phyloP scores from a whole-genome alignment of 2,329 filamentous ascomycete species.

The Fusarium sp. region DNA sequence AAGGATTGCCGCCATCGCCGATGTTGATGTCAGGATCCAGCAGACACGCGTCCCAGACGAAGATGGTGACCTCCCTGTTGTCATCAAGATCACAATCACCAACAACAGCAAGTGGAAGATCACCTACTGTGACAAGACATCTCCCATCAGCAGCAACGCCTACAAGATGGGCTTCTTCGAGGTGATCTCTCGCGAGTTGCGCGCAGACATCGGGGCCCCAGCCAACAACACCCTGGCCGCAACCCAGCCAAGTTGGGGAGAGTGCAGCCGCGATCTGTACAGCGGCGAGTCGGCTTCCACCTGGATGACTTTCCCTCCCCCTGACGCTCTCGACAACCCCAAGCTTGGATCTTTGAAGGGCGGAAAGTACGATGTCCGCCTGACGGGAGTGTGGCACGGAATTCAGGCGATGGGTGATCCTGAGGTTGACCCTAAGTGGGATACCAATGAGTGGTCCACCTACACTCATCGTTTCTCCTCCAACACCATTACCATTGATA shows the following conservation, averaged over 20 bases:
- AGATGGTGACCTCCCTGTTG: not conserved
- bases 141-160: not conserved
- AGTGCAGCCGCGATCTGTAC: not conserved
- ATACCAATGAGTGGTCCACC: not conserved
- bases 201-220: not conserved
- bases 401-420: not conserved
- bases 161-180: not conserved
- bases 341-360: not conserved
- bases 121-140: not conserved
- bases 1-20: not conserved
- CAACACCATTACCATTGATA: not conserved
- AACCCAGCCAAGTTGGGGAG: not conserved
- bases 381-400: not conserved
- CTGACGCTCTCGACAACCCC: not conserved
- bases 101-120: not conserved
- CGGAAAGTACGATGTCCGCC: not conserved
- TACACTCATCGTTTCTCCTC: not conserved
- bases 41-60: not conserved
- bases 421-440: not conserved
- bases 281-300: not conserved
- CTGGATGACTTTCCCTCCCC: not conserved
- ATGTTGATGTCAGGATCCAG: not conserved
- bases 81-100: not conserved
- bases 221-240: accelerated
- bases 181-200: not conserved